Conservation (phyloP, 2,329 filamentous ascomycete species). For the Kalmusia sp. region DNA sequence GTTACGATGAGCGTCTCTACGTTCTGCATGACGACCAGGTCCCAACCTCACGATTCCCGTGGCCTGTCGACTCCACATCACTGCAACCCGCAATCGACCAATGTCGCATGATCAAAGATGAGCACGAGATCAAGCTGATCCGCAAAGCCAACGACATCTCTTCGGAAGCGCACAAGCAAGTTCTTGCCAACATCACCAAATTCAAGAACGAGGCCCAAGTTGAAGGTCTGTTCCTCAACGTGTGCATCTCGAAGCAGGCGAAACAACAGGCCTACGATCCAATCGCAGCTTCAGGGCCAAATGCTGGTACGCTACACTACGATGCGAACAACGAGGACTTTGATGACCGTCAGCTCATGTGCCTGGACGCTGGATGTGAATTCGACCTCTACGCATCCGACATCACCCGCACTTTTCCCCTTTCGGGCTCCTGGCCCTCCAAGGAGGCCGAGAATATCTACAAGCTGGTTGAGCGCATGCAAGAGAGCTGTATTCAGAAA, state of each 20-base stretch:
- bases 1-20: slow-evolving; percentile 34
- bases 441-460: slow-evolving; percentile 77
- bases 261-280: slow-evolving; percentile 83
- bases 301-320: slow-evolving; percentile 88
- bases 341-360: slow-evolving; percentile 72
- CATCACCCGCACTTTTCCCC: slow-evolving; percentile 85
- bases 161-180: slow-evolving; percentile 74
- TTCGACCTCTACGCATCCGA: slow-evolving; percentile 87
- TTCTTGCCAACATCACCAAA: slow-evolving; percentile 68
- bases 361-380: slow-evolving; percentile 88
- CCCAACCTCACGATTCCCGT: slow-evolving; percentile 18
- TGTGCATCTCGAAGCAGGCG: slow-evolving; percentile 75
- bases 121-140: slow-evolving; percentile 82
- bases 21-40: slow-evolving; percentile 41
- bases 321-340: slow-evolving; percentile 78
- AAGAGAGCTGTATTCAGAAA: slow-evolving; percentile 72
- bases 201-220: slow-evolving; percentile 83
- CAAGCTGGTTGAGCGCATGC: slow-evolving; percentile 80
- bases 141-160: slow-evolving; percentile 82
- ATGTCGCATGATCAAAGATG: slow-evolving; percentile 81
- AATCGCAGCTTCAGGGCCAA: slow-evolving; percentile 86
- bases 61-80: slow-evolving; percentile 37
- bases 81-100: slow-evolving; percentile 78
- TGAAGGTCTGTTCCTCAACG: slow-evolving; percentile 76
- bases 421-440: slow-evolving; percentile 72